phyloP scores from a whole-genome alignment of 2,329 filamentous ascomycete species.

The Pestalotiopsis sp. region DNA sequence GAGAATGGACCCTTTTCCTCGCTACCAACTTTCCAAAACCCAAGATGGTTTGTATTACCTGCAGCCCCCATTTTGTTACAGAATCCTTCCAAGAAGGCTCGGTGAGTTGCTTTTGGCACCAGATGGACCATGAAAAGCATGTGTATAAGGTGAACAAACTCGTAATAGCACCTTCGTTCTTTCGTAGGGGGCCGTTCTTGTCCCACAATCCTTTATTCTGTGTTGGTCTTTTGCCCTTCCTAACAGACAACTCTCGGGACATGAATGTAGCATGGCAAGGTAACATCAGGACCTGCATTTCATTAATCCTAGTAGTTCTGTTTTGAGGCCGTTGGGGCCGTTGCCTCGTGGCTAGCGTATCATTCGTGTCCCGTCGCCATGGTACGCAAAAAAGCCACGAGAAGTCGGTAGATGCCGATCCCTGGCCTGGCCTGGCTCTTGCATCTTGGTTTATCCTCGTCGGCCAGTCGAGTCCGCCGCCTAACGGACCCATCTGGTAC shows the following conservation, averaged over 20 bases:
- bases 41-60: not conserved
- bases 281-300: not conserved
- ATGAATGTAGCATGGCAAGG: not conserved
- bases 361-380: not conserved
- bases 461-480: too few species aligned
- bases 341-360: not conserved
- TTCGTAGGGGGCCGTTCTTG: not conserved
- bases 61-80: not conserved
- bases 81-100: not conserved
- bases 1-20: not conserved
- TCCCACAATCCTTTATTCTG: not conserved
- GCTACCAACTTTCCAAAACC: not conserved
- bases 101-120: not conserved
- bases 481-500: too few species aligned
- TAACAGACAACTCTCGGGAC: not conserved
- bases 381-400: not conserved
- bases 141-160: not conserved
- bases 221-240: not conserved
- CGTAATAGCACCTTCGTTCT: not conserved
- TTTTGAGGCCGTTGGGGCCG: too few species aligned
- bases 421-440: too few species aligned
- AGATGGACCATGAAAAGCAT: not conserved
- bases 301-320: not conserved
- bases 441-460: too few species aligned
- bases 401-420: not conserved